Evolutionary conservation across 768 basidiomycete species (phyloP).

Genomic region (Xanthoconium purpureum): DNA sequence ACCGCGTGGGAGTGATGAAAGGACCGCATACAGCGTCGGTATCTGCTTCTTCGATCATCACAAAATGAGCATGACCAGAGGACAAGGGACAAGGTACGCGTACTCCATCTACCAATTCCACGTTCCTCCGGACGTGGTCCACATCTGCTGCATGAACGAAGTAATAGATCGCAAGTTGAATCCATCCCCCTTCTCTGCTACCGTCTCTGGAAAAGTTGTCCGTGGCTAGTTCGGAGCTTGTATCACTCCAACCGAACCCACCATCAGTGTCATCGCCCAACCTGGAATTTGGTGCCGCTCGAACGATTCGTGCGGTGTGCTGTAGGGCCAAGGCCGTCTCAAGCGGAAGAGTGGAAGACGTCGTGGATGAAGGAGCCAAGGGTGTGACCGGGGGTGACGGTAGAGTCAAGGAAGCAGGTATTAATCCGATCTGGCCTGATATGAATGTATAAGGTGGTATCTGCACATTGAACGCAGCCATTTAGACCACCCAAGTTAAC

Average conservation of each 20-base stretch:
- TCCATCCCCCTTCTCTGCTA: conserved; percentile 42
- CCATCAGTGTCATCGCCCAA: conserved; percentile 26
- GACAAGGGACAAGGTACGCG: background rate
- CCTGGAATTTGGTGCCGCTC: conserved; percentile 51
- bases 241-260: conserved; percentile 24
- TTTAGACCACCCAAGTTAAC: background rate
- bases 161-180: conserved; percentile 73
- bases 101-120: conserved; percentile 27
- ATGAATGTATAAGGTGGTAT: conserved; percentile 75
- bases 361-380: conserved; percentile 43
- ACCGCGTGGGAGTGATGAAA: conserved; percentile 66
- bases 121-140: conserved; percentile 39
- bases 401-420: conserved; percentile 73
- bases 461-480: conserved; percentile 36
- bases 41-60: conserved; percentile 13
- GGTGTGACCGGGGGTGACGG: conserved; percentile 42
- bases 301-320: conserved; percentile 68
- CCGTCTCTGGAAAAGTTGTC: conserved; percentile 31
- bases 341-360: conserved; percentile 44
- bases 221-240: conserved; percentile 13
- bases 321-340: conserved; percentile 79
- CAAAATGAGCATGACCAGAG: background rate
- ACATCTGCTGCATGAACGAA: conserved; percentile 44
- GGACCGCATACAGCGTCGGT: conserved; percentile 56
- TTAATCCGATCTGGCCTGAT: conserved; percentile 92